These are phyloP conservation scores for Metschnikowia drakensbergensis DNA, from an alignment of 805 yeast species.

Conservation along the genomic window DNA sequence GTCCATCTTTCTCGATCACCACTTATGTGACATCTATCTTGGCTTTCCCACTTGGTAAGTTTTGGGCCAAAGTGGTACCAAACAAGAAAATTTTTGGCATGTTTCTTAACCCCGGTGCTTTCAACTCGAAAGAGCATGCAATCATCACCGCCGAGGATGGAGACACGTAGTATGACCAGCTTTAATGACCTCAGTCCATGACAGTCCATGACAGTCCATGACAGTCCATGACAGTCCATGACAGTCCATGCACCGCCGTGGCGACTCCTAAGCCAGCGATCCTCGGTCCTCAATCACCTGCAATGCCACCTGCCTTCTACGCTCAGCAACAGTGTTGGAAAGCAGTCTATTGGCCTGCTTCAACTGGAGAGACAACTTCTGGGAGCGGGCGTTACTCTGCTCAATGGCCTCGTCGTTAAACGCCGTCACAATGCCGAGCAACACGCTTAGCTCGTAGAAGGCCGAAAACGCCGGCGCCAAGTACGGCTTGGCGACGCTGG, in stretches of 20 bases:
- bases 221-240: no score
- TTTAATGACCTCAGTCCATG: no score
- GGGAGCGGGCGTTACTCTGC: conserved; percentile 68
- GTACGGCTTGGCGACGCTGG: conserved; percentile 51
- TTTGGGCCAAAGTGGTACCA: conserved; percentile 40
- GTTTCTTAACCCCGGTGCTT: conserved; percentile 54
- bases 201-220: no score
- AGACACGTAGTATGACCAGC: no score
- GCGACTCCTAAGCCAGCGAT: not conserved
- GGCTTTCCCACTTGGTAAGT: conserved; percentile 56
- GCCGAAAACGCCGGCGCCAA: conserved; percentile 48
- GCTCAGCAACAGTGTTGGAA: conserved; percentile 56
- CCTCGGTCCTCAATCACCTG: conserved; percentile 70
- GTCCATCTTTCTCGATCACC: conserved; percentile 50
- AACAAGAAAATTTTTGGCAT: conserved; percentile 32
- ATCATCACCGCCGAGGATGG: conserved; percentile 34
- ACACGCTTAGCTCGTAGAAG: conserved; percentile 33
- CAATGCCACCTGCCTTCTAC: conserved; percentile 73
- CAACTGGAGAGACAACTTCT: conserved; percentile 51
- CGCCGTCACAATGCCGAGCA: conserved; percentile 50
- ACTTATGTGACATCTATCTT: conserved; percentile 56
- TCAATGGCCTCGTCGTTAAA: conserved; percentile 69
- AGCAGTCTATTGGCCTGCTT: conserved; percentile 39
- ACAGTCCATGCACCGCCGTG: no score
- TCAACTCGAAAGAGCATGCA: conserved; percentile 61